Percentiles rank a stretch among this genome's conserved stretches.
These are phyloP conservation scores for Nemophila menziesii DNA, from an alignment of 257 asterid genomes.

Conservation along the genomic window DNA sequence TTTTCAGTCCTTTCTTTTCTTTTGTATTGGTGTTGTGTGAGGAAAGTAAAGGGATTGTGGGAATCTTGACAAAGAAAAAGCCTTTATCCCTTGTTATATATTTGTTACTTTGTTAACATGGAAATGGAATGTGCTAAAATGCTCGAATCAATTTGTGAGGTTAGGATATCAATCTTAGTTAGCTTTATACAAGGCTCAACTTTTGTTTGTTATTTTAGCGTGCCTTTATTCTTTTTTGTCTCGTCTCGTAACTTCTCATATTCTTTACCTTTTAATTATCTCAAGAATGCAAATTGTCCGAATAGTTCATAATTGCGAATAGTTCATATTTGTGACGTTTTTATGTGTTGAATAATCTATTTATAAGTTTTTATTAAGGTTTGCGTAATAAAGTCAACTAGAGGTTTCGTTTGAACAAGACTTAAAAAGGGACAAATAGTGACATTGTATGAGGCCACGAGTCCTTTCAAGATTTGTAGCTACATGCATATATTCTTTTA, in stretches of 20 bases:
- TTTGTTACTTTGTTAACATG: constrained; percentile 2
- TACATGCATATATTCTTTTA: constrained; percentile 3
- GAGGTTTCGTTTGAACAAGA: constrained; percentile 4
- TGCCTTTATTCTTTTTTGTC: constrained; percentile 19
- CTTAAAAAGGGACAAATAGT: constrained; percentile 8
- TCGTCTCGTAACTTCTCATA: constrained; percentile 15
- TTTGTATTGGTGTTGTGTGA: neutral
- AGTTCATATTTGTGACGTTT: too few relatives aligned
- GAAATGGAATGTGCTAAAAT: constrained; percentile 3
- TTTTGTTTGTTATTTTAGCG: neutral
- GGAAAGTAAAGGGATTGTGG: neutral
- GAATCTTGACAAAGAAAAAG: constrained; percentile 1
- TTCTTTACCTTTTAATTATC: too few relatives aligned
- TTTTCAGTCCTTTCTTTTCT: neutral
- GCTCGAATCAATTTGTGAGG: constrained; percentile 10
- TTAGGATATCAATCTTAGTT: constrained; percentile 12
- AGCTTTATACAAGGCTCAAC: constrained; percentile 5
- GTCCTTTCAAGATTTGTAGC: constrained; percentile 1
- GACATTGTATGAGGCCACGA: neutral
- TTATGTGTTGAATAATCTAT: too few relatives aligned
- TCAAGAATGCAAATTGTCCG: too few relatives aligned
- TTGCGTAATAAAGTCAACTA: too few relatives aligned
- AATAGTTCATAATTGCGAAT: too few relatives aligned
- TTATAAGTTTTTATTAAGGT: too few relatives aligned
- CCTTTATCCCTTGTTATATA: neutral